Evolutionary conservation across 352 stramenopile species (phyloP).

Genomic region (Pythium guiyangense): DNA sequence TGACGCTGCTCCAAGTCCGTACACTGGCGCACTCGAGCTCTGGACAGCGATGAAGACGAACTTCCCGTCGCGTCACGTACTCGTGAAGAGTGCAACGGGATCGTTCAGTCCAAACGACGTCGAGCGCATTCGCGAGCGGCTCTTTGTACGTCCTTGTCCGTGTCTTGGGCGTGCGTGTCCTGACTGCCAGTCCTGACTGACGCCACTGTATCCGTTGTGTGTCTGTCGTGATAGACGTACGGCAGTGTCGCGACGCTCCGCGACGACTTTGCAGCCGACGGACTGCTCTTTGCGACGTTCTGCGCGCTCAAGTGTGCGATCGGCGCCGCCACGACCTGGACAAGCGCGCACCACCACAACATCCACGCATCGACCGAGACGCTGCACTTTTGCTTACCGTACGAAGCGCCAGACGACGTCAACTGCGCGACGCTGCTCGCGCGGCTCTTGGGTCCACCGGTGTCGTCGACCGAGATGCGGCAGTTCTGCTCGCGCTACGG

Average conservation of each 20-base stretch:
- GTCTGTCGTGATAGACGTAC: constrained; percentile 36
- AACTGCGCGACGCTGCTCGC: constrained; percentile 66
- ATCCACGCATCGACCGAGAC: constrained; percentile 9
- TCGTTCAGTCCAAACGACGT: constrained; percentile 34
- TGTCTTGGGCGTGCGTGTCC: too few relatives aligned
- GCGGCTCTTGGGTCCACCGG: constrained; percentile 20
- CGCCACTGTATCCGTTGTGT: background rate
- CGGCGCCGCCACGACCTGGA: constrained; percentile 44
- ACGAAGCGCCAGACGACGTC: constrained; percentile 53
- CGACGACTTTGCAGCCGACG: constrained; percentile 40
- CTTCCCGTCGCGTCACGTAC: constrained; percentile 60
- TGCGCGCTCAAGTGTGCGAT: constrained; percentile 69
- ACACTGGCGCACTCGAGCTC: constrained; percentile 24
- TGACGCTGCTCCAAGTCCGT: background rate
- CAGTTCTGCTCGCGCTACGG: constrained; percentile 66
- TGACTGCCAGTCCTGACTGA: background rate
- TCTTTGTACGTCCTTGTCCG: constrained; percentile 37
- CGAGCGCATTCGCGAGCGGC: constrained; percentile 36
- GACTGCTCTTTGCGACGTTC: constrained; percentile 73
- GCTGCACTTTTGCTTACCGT: constrained; percentile 56
- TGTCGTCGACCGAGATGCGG: constrained; percentile 41
- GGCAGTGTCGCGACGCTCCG: constrained; percentile 47
- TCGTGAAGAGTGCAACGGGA: constrained; percentile 38
- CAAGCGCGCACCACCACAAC: background rate
- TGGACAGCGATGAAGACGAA: constrained; percentile 48